Percentiles rank a stretch among this genome's conserved stretches.
Conservation (phyloP, 148 eudicot species). For the Beta vulgaris region DNA sequence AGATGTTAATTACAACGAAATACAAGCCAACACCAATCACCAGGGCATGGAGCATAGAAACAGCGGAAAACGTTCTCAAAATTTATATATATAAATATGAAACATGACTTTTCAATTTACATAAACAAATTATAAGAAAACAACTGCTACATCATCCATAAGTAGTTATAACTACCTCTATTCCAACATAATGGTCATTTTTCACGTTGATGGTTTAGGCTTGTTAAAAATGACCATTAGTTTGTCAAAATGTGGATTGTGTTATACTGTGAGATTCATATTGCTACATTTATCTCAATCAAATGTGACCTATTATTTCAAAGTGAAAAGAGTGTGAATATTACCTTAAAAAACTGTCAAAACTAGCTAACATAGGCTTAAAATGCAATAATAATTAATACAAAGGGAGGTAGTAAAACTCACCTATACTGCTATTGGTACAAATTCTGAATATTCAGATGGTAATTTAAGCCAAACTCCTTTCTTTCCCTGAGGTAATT, state of each 20-base stretch:
- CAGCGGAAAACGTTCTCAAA: too few relatives aligned
- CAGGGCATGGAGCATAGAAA: too few relatives aligned
- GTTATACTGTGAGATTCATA: not conserved
- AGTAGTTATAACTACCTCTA: not conserved
- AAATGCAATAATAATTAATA: not conserved
- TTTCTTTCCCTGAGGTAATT: slow-evolving; percentile 63
- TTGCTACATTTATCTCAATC: not conserved
- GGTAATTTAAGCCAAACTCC: slow-evolving; percentile 93
- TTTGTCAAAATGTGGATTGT: not conserved
- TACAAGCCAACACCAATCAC: too few relatives aligned
- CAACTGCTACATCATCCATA: slow-evolving; percentile 29
- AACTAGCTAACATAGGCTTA: not conserved
- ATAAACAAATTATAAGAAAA: too few relatives aligned
- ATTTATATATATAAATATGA: too few relatives aligned
- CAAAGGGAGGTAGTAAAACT: not conserved
- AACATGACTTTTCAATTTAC: too few relatives aligned
- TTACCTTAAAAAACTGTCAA: not conserved
- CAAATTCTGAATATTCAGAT: slow-evolving; percentile 56
- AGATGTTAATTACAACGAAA: too few relatives aligned
- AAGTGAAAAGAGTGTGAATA: not conserved
- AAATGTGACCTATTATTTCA: not conserved
- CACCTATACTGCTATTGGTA: slow-evolving; percentile 78
- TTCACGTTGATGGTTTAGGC: not conserved
- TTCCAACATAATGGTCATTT: not conserved
- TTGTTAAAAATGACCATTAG: not conserved